Percentiles rank a stretch among this genome's conserved stretches.
Evolutionary conservation across 768 basidiomycete species (phyloP).

Genomic region (Paxillus involutus): DNA sequence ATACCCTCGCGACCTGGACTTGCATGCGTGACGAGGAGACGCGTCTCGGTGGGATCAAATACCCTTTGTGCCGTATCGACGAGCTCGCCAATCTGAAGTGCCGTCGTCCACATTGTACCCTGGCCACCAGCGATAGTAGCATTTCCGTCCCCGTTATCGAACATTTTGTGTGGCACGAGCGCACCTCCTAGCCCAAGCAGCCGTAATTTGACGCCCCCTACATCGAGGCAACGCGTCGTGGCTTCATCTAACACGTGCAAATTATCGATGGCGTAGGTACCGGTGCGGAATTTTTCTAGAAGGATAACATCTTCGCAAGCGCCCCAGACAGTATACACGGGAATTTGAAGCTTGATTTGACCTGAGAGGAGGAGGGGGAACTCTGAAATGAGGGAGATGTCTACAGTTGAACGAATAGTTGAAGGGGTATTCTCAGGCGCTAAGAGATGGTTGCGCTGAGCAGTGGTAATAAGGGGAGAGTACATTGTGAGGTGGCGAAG

Average conservation of each 20-base stretch:
- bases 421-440: constrained; percentile 67
- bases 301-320: constrained; percentile 95
- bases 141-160: constrained; percentile 89
- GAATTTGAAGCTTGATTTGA: constrained; percentile 86
- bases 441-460: constrained; percentile 78
- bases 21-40: constrained; percentile 89
- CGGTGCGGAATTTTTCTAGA: constrained; percentile 88
- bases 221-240: constrained; percentile 86
- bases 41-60: constrained; percentile 90
- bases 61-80: constrained; percentile 96
- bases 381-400: constrained; percentile 83
- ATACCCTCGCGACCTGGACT: constrained; percentile 92
- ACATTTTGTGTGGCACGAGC: constrained; percentile 91
- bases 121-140: constrained; percentile 98
- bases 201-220: constrained; percentile 91
- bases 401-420: constrained; percentile 69
- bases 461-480: constrained; percentile 86
- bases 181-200: constrained; percentile 97
- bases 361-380: constrained; percentile 90
- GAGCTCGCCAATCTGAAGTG: constrained; percentile 95
- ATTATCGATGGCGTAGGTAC: constrained; percentile 83
- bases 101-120: constrained; percentile 99
- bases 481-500: constrained; percentile 96
- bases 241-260: constrained; percentile 93
- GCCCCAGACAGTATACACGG: constrained; percentile 96